Base-by-base conservation (phyloP, 306 rosid species). In the Prunus armeniaca region DNA sequence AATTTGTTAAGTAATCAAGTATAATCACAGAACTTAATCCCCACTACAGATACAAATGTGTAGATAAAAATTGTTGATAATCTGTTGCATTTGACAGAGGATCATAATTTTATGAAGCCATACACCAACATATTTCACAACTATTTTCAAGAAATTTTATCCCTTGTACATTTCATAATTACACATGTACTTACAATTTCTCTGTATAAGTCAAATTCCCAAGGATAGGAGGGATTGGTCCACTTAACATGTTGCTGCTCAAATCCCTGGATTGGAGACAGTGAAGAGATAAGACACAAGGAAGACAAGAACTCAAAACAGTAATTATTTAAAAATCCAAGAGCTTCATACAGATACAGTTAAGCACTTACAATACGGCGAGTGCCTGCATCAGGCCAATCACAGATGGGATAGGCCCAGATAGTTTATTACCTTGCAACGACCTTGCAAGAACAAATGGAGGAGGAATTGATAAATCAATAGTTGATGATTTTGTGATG, bases 341-440 rank as follows among this genome's bases (percentile, higher is more conserved):
- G 1, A 77, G 10, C 52, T 71, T 70, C 28, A 67, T 72, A 61
- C 45, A 43, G 66, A 79, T 20, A 76, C 20, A 45, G 69, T 24
- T 43, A 41, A 70, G 69, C 72, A 85, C 98, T 90, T 89, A 96
- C 99, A 96, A 74, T 24, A 96, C 99, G 54, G 99, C 97, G 22
- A 96, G 98, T 66, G 98, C 99, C 85, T 96, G 99, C 99, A 96
- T 96, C 85, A 96, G 87, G 64, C 99, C 99, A 3, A 93, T 85
- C 76, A 96, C 99, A 0, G 98, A 82, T 50, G 99, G 99, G 58
- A 96, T 91, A 55, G 66, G 78, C 22, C 99, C 99, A 8, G 97
- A 88, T 51, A 96, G 96, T 85, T 70, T 83, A 79, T 96, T 96
- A 28, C 97, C 96, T 85, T 96, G 99, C 80, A 96, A 77, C 50